Evolutionary conservation across 257 asterid genomes (phyloP), one percentile per base, ranked within the genome.

Genomic region (Gentiana macrophylla): DNA sequence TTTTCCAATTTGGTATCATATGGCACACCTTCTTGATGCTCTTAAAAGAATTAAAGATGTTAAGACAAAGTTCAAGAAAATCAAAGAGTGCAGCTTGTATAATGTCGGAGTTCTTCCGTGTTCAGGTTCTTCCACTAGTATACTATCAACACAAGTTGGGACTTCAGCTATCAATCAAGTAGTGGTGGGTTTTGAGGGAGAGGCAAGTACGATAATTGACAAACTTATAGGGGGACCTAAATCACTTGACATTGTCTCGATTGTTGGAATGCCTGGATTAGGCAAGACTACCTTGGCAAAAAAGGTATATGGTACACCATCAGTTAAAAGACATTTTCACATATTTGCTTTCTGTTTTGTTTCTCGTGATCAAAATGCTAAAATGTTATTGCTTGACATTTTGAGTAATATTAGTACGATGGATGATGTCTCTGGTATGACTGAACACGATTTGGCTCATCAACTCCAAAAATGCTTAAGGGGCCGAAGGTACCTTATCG

Each of bases 211-310:
- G 2, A 37, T 56, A 5, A n/a, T 13, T 1, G 63, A 50, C 7
- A 12, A 33, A 32, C 51, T 64, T n/a, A 56, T 4, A 36, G 47
- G 57, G 33, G 37, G 13, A 52, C 12, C 13, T 12, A 0, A 11
- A 13, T 34, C 4, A 3, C 63, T 50, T 4, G 32, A 55, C 24
- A 46, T 67, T 50, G 36, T 67, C 46, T 50, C 67, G 5, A 61
- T 67, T 24, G 32, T 48, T 6, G 67, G 72, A 2, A 45, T 50
- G 67, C 55, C 54, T 3, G 67, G 72, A 9, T 12, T 61, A 3
- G 72, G 67, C 13, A 67, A 67, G 52, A 67, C 63, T 1, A 67
- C 72, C 33, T 34, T 67, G 9, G 67, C 67, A 12, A 61, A 4
- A 53, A 52, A 51, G 49, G 59, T 62, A 9, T 67, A 35, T 3